Evolutionary conservation across 2,329 filamentous ascomycete genomes (phyloP).

Genomic region (Cryphonectria carpinicola): DNA sequence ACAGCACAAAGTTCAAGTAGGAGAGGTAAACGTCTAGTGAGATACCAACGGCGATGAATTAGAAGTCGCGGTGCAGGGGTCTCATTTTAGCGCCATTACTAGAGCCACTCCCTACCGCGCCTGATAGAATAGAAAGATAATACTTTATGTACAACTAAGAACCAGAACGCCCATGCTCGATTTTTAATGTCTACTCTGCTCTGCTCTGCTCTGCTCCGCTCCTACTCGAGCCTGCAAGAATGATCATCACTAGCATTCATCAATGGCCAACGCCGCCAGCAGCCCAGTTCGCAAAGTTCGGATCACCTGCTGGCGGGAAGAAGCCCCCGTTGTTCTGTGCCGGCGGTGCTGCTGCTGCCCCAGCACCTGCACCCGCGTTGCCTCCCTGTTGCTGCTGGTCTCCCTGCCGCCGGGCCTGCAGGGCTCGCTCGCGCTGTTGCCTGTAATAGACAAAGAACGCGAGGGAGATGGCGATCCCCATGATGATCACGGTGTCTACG

Average conservation of each 20-base stretch:
- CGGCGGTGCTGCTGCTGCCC: slow-evolving; percentile 13
- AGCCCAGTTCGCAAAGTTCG: slow-evolving; percentile 67
- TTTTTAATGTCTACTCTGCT: slow-evolving; percentile 2
- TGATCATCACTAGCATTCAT: slow-evolving; percentile 36
- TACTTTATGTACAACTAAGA: not conserved
- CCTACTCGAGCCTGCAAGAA: too few relatives aligned
- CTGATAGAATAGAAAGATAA: not conserved
- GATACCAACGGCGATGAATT: too few relatives aligned
- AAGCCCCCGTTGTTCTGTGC: slow-evolving; percentile 34
- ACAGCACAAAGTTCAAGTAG: not conserved
- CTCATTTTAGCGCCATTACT: slow-evolving; percentile 21
- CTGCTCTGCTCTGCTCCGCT: not conserved
- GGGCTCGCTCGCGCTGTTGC: slow-evolving; percentile 67
- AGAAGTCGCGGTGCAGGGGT: slow-evolving; percentile 19
- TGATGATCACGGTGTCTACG: slow-evolving; percentile 82
- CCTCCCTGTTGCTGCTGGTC: slow-evolving; percentile 32
- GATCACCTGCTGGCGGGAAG: slow-evolving; percentile 65
- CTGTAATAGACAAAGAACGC: slow-evolving; percentile 82
- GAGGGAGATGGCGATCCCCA: slow-evolving; percentile 75
- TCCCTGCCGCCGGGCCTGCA: slow-evolving; percentile 37
- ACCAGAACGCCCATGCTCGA: slow-evolving; percentile 20
- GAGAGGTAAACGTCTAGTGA: not conserved
- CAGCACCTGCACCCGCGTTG: slow-evolving; percentile 15
- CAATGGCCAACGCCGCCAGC: slow-evolving; percentile 67
- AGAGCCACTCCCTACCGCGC: slow-evolving; percentile 7